Evolutionary conservation across 2,329 filamentous ascomycete species (phyloP), one percentile per base, ranked within the genome.

Genomic region (Aspergillus neotritici): DNA sequence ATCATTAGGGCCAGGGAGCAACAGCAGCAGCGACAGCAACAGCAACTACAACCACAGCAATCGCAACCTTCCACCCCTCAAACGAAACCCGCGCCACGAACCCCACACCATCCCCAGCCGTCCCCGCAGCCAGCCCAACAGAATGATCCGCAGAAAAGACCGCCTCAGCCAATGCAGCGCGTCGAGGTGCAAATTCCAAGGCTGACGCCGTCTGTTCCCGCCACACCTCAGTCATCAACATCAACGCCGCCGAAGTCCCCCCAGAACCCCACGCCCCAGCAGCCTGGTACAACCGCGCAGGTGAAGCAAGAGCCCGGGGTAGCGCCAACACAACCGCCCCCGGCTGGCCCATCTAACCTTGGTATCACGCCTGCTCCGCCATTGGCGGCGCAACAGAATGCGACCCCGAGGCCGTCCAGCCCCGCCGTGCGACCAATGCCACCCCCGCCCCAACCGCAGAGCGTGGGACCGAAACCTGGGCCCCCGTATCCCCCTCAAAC

Each of bases 1-100:
- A 72, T 74, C 25, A 68, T 75, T 41, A 68, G 69, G 42, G 59
- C 64, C n/a, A 62, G 66, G 46, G 63, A 68, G 41, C 66, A 67
- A 42, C 67, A 69, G 44, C 61, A 66, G 46, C 60, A 62, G 37
- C 59, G 52, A 12, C 59, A 60, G 13, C 57, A 62, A 34, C 60
- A 52, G 21, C 53, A 59, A 32, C 61, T 64, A 39, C 54, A 58
- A 43, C 59, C 60, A 37, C 54, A 47, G 31, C 54, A 54, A n/a
- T 31, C 41, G 3, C 50, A 47, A 13, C 21, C 53, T 10, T 49
- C 56, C 4, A 47, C 54, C 7, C 38, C 47, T 17, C 48, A 52
- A 17, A 37, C 50, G 3, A 55, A 57, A 29, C 39, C 45, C 9
- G 33, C 46, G 6, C 50, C 56, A 17, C 47, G 46, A 36, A 43